Conservation (phyloP, 139 green algal genomes). For the Picochlorum costavermella region DNA sequence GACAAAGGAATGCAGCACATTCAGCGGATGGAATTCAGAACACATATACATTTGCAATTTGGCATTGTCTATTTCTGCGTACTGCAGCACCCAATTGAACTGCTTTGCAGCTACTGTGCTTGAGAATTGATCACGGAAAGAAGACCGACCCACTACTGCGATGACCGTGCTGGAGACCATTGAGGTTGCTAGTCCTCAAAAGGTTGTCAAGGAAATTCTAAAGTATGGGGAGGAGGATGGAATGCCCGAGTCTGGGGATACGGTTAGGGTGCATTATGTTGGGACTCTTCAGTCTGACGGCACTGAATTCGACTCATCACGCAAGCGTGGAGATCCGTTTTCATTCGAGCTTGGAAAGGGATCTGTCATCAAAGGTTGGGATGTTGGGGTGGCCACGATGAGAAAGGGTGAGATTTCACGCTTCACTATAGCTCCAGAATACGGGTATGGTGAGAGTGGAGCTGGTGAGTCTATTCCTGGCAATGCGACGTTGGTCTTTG, state of each 20-base stretch:
- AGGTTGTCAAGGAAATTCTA: conserved; percentile 75
- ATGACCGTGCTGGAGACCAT: too few species aligned
- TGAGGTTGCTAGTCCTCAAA: too few species aligned
- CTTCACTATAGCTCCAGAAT: conserved; percentile 52
- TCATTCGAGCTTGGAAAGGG: conserved; percentile 71
- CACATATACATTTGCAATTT: too few species aligned
- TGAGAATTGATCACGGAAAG: too few species aligned
- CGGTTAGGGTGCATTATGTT: conserved; percentile 91
- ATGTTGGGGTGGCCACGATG: conserved; percentile 87
- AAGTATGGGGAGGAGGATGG: conserved; percentile 58
- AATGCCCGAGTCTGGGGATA: conserved; percentile 67
- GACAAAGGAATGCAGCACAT: too few species aligned
- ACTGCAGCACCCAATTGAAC: too few species aligned
- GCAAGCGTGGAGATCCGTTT: conserved; percentile 81
- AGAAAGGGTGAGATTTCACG: conserved; percentile 72
- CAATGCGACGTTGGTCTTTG: conserved; percentile 87
- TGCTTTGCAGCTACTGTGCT: too few species aligned
- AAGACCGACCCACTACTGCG: too few species aligned
- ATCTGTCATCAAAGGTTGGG: conserved; percentile 94
- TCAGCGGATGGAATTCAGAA: too few species aligned
- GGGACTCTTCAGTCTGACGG: conserved; percentile 85
- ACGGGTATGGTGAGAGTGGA: conserved; percentile 84
- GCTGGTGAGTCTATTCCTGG: conserved; percentile 81
- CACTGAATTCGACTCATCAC: conserved; percentile 85
- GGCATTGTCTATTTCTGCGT: too few species aligned